phyloP scores from a whole-genome alignment of 1,284 basidiomycete genomes.

The Ustilago nuda region DNA sequence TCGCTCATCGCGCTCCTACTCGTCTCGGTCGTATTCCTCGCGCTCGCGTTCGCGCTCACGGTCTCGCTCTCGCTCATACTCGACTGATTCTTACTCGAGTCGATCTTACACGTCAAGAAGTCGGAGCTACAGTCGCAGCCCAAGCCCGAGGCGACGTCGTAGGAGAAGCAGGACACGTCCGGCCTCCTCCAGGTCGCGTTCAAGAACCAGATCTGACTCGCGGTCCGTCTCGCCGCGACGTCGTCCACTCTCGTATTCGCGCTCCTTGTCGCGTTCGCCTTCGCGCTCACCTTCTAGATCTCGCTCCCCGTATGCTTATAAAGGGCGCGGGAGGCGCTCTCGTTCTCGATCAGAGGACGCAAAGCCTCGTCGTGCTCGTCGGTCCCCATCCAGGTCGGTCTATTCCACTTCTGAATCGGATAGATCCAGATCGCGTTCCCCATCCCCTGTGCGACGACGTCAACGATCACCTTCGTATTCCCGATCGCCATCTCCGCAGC shows the following conservation, averaged over 20 bases:
- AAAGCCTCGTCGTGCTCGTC: neutral
- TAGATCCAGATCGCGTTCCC: slow-evolving; percentile 23
- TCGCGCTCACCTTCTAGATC: slow-evolving; percentile 21
- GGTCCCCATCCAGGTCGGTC: slow-evolving; percentile 20
- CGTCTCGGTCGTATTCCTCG: slow-evolving; percentile 16
- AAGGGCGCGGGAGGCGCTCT: slow-evolving; percentile 18
- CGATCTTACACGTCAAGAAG: slow-evolving; percentile 41
- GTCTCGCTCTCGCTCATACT: slow-evolving; percentile 29
- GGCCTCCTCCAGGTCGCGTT: slow-evolving; percentile 37
- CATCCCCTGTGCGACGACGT: slow-evolving; percentile 4
- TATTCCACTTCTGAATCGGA: slow-evolving; percentile 19
- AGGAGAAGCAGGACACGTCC: slow-evolving; percentile 33
- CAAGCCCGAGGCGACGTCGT: slow-evolving; percentile 16
- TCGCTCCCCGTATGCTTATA: slow-evolving; percentile 16
- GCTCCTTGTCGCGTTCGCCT: slow-evolving; percentile 11
- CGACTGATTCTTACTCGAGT: slow-evolving; percentile 33
- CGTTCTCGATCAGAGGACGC: slow-evolving; percentile 22
- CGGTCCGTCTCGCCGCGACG: slow-evolving; percentile 16
- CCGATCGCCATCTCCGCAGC: slow-evolving; percentile 22
- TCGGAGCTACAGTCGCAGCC: slow-evolving; percentile 21
- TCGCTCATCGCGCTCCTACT: slow-evolving; percentile 37
- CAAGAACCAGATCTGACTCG: slow-evolving; percentile 31
- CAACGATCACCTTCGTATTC: slow-evolving; percentile 27
- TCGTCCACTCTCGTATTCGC: slow-evolving; percentile 23
- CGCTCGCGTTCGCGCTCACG: slow-evolving; percentile 14